phyloP scores from a whole-genome alignment of 495 filamentous ascomycete genomes.

The Aspergillus wentii region DNA sequence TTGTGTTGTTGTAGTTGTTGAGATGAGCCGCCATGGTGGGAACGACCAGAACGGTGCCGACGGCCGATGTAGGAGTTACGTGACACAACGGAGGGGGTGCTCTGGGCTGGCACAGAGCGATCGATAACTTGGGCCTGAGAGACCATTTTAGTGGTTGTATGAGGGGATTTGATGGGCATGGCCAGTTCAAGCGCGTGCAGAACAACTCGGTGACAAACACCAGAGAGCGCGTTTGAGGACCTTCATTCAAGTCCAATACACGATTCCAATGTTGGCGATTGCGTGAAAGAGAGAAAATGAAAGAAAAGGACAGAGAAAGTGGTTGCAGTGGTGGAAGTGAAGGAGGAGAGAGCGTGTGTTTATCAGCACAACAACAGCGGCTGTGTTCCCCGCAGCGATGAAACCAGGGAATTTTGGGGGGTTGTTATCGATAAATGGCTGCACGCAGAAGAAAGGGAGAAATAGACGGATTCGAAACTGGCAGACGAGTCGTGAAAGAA shows the following conservation, averaged over 20 bases:
- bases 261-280: too few species aligned
- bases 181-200: conserved; percentile 2
- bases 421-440: too few species aligned
- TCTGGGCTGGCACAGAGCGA: conserved; percentile 44
- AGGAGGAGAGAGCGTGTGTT: too few species aligned
- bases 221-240: conserved; percentile 9
- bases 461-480: too few species aligned
- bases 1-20: conserved; percentile 76
- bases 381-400: conserved; percentile 1
- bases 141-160: conserved; percentile 49
- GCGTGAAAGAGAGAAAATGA: conserved; percentile 2
- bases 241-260: conserved; percentile 15
- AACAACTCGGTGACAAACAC: conserved; percentile 11
- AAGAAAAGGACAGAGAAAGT: not conserved
- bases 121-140: conserved; percentile 64
- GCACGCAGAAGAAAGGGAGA: too few species aligned
- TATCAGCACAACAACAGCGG: too few species aligned
- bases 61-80: conserved; percentile 50
- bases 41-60: conserved; percentile 70
- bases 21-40: conserved; percentile 69
- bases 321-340: too few species aligned
- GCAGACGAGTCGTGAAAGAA: too few species aligned
- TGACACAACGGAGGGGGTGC: conserved; percentile 56
- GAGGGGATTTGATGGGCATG: conserved; percentile 12
- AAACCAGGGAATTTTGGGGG: too few species aligned